Conservation (phyloP, 257 asterid genomes). For the Coffea canephora region DNA sequence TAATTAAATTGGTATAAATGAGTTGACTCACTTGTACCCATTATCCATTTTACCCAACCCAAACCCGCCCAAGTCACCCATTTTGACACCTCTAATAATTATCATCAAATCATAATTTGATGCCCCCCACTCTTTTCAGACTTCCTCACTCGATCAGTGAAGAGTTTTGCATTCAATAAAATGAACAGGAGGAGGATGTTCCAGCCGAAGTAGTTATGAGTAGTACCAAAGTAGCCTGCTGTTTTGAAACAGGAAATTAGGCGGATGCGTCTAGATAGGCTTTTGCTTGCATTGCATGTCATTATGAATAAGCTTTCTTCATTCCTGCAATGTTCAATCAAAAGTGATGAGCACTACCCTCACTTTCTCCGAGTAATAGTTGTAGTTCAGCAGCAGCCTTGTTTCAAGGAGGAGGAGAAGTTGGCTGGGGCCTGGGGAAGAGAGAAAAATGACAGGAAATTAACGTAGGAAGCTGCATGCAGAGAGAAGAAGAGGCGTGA, state of each 20-base stretch:
- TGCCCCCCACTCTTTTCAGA: background rate
- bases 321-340: too few relatives aligned
- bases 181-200: background rate
- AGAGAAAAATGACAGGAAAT: background rate
- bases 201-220: background rate
- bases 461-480: background rate
- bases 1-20: too few relatives aligned
- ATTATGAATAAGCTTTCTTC: too few relatives aligned
- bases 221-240: background rate
- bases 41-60: too few relatives aligned
- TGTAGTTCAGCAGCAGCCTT: background rate
- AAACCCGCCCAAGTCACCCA: too few relatives aligned
- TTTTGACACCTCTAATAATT: too few relatives aligned
- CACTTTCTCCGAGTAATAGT: too few relatives aligned
- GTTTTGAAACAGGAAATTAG: background rate
- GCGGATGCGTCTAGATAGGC: background rate
- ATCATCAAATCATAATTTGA: too few relatives aligned
- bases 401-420: background rate
- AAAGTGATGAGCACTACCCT: too few relatives aligned
- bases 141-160: background rate
- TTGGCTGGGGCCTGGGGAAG: too few relatives aligned
- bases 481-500: background rate
- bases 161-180: background rate
- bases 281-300: too few relatives aligned
- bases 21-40: too few relatives aligned